Percentiles rank a stretch among this genome's conserved stretches.
phyloP scores from a whole-genome alignment of 1,139 yeast genomes.

The Hyphopichia khmerensis region DNA sequence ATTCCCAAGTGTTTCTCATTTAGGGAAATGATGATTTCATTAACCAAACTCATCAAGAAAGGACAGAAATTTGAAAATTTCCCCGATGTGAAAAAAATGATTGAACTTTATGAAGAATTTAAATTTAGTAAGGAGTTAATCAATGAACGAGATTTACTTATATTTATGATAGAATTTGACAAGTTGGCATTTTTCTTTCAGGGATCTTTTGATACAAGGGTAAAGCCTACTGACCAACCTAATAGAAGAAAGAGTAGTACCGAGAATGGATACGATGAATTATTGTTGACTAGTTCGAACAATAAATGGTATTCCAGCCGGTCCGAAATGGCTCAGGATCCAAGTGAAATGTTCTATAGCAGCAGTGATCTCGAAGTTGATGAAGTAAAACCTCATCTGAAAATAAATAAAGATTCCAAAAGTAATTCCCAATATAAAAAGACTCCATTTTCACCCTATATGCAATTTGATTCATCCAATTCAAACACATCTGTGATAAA shows the following conservation, averaged over 20 bases:
- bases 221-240: not conserved
- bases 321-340: not conserved
- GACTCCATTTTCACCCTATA: not conserved
- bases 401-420: not conserved
- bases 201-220: not conserved
- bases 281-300: not conserved
- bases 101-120: conserved; percentile 64
- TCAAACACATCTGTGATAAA: not conserved
- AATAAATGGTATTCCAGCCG: not conserved
- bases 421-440: not conserved
- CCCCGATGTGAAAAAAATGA: conserved; percentile 31
- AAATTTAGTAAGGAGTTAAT: conserved; percentile 68
- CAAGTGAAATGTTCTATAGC: conserved; percentile 1
- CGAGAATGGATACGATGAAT: conserved; percentile 2
- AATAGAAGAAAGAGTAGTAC: not conserved
- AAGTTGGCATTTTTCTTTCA: conserved; percentile 15
- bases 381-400: not conserved
- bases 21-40: conserved; percentile 38
- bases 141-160: conserved; percentile 57
- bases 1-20: conserved; percentile 47
- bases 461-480: not conserved
- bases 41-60: conserved; percentile 13
- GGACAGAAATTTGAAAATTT: conserved; percentile 4
- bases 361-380: conserved; percentile 1
- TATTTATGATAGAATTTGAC: conserved; percentile 48